These are phyloP conservation scores for Echria macrotheca DNA, from an alignment of 495 filamentous ascomycete genomes.

Conservation along the genomic window DNA sequence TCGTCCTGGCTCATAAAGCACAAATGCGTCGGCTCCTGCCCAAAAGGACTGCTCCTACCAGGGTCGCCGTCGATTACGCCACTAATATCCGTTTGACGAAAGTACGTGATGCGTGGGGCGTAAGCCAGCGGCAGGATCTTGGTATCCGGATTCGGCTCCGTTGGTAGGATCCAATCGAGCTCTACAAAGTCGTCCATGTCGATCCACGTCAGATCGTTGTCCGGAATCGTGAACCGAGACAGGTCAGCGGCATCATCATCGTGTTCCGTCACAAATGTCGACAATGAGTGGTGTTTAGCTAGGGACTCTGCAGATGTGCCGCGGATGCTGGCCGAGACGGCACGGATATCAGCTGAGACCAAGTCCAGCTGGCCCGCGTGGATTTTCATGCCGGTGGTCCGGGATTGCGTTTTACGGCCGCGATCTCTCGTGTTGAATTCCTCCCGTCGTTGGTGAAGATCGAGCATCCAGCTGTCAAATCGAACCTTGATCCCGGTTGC, in stretches of 20 bases:
- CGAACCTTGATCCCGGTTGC: constrained; percentile 92
- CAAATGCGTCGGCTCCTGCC: constrained; percentile 83
- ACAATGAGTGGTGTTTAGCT: constrained; percentile 53
- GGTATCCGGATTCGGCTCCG: constrained; percentile 84
- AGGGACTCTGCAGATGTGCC: constrained; percentile 71
- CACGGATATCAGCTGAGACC: constrained; percentile 85
- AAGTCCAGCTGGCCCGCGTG: constrained; percentile 90
- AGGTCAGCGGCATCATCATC: constrained; percentile 56
- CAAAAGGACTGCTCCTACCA: constrained; percentile 76
- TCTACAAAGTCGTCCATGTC: constrained; percentile 99
- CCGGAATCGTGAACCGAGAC: constrained; percentile 87
- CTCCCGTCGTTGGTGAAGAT: constrained; percentile 91
- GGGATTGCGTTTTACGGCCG: constrained; percentile 62
- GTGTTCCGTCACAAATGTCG: constrained; percentile 43
- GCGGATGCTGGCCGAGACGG: constrained; percentile 83
- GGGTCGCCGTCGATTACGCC: constrained; percentile 62
- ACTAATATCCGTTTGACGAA: constrained; percentile 90
- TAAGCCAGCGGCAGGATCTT: constrained; percentile 89
- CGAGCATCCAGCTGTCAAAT: constrained; percentile 91
- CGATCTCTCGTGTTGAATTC: constrained; percentile 76
- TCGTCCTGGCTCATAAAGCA: constrained; percentile 94
- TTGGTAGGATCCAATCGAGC: constrained; percentile 90
- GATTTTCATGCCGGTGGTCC: constrained; percentile 90
- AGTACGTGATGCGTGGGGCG: constrained; percentile 92
- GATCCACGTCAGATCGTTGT: constrained; percentile 91